Conservation (phyloP, 345 rosid species). For the Citrus sp. region DNA sequence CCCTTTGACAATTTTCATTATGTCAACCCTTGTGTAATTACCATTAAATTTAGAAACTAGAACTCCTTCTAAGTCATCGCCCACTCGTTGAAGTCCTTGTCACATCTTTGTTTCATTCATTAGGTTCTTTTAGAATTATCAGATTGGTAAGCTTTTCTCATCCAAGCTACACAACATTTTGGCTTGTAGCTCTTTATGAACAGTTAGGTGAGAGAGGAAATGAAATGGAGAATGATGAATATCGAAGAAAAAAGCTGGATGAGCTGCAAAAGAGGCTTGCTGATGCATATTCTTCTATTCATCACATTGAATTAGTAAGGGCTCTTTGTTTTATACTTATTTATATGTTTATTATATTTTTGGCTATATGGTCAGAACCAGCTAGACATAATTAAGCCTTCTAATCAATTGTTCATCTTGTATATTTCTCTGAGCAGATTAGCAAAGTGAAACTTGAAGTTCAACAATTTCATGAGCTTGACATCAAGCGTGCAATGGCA, state of each 20-base stretch:
- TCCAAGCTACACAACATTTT: constrained; percentile 1
- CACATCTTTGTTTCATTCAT: neutral
- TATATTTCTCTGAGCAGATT: constrained; percentile 43
- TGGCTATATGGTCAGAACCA: neutral
- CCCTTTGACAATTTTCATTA: neutral
- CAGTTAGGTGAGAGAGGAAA: constrained; percentile 80
- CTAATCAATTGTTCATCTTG: constrained; percentile 9
- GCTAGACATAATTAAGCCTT: neutral
- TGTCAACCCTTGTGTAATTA: neutral
- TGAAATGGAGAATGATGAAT: constrained; percentile 92
- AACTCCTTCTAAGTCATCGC: neutral
- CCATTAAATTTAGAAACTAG: neutral
- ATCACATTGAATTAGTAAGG: constrained; percentile 79
- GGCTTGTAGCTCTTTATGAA: constrained; percentile 54
- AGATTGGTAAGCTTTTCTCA: neutral
- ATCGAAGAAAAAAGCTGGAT: constrained; percentile 57
- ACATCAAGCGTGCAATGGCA: constrained; percentile 35
- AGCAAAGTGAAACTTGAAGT: constrained; percentile 59
- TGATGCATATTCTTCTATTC: constrained; percentile 84
- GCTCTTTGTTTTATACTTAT: neutral
- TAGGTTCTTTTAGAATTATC: neutral
- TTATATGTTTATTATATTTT: neutral
- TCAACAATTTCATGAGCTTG: constrained; percentile 39
- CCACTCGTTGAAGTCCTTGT: neutral
- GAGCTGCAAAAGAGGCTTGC: constrained; percentile 82